Evolutionary conservation across 371 early-diverging fungal species (phyloP).

Genomic region (Apophysomyces trapeziformis): DNA sequence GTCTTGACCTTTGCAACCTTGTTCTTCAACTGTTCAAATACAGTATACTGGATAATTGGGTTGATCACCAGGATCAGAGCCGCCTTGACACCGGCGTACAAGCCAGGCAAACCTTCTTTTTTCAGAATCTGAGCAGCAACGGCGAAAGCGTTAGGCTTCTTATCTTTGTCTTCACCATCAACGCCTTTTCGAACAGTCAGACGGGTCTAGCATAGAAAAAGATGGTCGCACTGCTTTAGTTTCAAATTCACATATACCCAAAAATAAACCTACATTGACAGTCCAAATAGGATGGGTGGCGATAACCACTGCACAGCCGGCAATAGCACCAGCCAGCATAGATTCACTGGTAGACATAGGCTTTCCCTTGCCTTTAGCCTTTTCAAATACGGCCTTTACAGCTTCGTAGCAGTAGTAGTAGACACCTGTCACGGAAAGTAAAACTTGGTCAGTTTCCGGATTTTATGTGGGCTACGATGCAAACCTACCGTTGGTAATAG

Average conservation of each 20-base stretch:
- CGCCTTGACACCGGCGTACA: constrained; percentile 90
- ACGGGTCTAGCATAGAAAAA: constrained; percentile 56
- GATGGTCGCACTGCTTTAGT: neutral
- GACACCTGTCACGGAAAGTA: constrained; percentile 48
- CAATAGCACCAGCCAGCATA: constrained; percentile 92
- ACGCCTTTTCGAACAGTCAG: constrained; percentile 66
- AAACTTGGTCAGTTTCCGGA: neutral
- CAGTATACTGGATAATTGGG: constrained; percentile 97
- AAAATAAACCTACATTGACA: constrained; percentile 70
- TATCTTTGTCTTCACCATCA: constrained; percentile 41
- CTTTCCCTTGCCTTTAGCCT: constrained; percentile 56
- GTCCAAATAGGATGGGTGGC: constrained; percentile 98
- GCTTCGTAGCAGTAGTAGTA: constrained; percentile 96
- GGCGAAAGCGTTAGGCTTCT: constrained; percentile 49
- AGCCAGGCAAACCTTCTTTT: constrained; percentile 84
- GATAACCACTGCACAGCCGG: constrained; percentile 85
- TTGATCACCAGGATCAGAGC: constrained; percentile 96
- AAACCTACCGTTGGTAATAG: constrained; percentile 85
- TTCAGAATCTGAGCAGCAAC: constrained; percentile 73
- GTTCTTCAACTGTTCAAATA: constrained; percentile 92
- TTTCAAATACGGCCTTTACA: constrained; percentile 85
- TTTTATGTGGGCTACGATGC: neutral
- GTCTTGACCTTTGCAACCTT: constrained; percentile 55
- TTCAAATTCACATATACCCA: neutral
- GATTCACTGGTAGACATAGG: constrained; percentile 83